Conservation (phyloP, 2,329 filamentous ascomycete species). For the Teratosphaeria nubilosa region DNA sequence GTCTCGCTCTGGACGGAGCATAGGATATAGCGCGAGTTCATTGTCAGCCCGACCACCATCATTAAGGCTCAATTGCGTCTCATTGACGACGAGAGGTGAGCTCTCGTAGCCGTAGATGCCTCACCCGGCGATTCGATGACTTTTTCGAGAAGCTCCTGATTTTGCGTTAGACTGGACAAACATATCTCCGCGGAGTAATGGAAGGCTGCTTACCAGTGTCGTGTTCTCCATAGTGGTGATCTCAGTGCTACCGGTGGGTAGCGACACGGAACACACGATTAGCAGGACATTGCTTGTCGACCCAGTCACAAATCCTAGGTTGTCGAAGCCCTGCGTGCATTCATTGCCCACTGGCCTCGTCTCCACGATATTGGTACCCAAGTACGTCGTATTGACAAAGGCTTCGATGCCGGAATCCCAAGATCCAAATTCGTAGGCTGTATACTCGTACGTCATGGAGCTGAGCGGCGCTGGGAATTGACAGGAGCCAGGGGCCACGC, state of each 20-base stretch:
- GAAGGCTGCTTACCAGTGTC: not conserved
- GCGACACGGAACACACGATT: constrained; percentile 8
- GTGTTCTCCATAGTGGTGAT: not conserved
- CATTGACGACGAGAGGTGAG: not conserved
- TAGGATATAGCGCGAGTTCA: not conserved
- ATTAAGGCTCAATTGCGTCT: not conserved
- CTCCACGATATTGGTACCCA: constrained; percentile 47
- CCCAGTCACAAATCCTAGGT: constrained; percentile 35
- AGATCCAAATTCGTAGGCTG: constrained; percentile 53
- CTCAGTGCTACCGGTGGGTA: not conserved
- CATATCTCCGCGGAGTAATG: not conserved
- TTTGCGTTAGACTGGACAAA: not conserved
- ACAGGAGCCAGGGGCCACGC: constrained; percentile 23
- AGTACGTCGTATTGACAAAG: constrained; percentile 49
- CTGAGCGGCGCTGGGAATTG: constrained; percentile 31
- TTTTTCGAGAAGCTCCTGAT: not conserved
- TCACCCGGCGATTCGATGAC: not conserved
- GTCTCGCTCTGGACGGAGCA: not conserved
- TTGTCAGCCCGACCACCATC: not conserved
- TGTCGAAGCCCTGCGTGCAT: constrained; percentile 39
- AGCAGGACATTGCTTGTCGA: constrained; percentile 34
- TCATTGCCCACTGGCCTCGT: constrained; percentile 33
- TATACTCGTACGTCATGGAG: constrained; percentile 53
- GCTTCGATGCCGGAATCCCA: constrained; percentile 50
- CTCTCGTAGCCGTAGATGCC: not conserved